A percentile compares a stretch with the other conserved stretches of the same genome.
Evolutionary conservation across 306 rosid genomes (phyloP).

Genomic region (Hippophae gyantsensis): DNA sequence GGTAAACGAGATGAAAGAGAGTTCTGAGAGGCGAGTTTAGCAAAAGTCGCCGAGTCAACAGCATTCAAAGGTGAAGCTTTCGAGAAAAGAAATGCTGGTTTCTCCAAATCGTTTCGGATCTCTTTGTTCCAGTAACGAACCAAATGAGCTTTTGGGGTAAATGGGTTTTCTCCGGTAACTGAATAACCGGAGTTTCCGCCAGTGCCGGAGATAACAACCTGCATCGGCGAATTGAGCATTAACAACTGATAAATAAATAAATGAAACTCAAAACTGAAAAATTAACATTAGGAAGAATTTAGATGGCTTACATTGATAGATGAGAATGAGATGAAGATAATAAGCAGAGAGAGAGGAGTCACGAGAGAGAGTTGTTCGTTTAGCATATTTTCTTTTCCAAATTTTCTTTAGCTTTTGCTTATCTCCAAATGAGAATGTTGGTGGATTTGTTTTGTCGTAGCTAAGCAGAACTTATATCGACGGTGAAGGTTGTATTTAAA

Average conservation of each 20-base stretch:
- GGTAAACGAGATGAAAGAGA: slow-evolving; percentile 52
- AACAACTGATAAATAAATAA: slow-evolving; percentile 14
- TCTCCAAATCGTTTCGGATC: slow-evolving; percentile 34
- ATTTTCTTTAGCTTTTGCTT: no score
- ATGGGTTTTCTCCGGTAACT: slow-evolving; percentile 46
- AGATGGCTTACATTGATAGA: background rate
- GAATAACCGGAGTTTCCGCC: background rate
- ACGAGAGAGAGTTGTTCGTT: no score
- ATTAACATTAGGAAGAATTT: background rate
- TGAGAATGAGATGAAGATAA: background rate
- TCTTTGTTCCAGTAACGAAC: slow-evolving; percentile 65
- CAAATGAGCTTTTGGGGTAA: slow-evolving; percentile 60
- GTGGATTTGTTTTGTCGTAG: no score
- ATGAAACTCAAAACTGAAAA: background rate
- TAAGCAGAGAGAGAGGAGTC: background rate
- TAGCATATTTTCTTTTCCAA: no score
- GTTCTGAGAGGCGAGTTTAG: slow-evolving; percentile 50
- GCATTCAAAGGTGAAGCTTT: slow-evolving; percentile 69
- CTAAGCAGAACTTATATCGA: no score
- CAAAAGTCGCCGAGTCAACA: slow-evolving; percentile 40
- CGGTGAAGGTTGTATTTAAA: no score
- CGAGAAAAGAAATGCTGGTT: slow-evolving; percentile 48
- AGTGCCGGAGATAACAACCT: slow-evolving; percentile 51
- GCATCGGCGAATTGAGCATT: slow-evolving; percentile 29
- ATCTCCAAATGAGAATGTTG: no score